Percentiles rank a stretch among this genome's conserved stretches.
Evolutionary conservation across 2,329 filamentous ascomycete genomes (phyloP).

Genomic region (Emydomyces testavorans): DNA sequence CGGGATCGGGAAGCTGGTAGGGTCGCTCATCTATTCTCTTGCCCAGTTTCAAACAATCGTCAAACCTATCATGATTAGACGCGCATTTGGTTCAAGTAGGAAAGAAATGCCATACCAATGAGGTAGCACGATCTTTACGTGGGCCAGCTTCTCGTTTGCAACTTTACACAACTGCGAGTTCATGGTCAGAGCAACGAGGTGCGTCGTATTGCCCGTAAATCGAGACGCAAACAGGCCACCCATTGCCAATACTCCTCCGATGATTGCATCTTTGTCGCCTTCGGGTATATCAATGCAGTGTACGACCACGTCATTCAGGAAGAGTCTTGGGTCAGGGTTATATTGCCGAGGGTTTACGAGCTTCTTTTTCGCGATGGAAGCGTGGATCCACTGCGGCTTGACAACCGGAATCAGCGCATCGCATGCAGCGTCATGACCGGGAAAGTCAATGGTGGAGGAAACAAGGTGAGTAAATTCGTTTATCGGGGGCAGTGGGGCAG

Average conservation of each 20-base stretch:
- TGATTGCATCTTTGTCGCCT: conserved; percentile 82
- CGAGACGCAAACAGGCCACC: conserved; percentile 68
- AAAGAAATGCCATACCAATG: conserved; percentile 56
- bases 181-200: conserved; percentile 71
- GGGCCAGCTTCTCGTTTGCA: conserved; percentile 38
- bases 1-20: conserved; percentile 74
- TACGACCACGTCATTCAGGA: conserved; percentile 74
- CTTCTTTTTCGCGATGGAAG: conserved; percentile 57
- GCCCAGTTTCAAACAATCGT: conserved; percentile 87
- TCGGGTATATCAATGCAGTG: conserved; percentile 74
- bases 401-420: conserved; percentile 75
- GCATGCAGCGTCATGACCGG: conserved; percentile 64
- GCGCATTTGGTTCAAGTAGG: background rate
- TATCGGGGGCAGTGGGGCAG: conserved; percentile 30
- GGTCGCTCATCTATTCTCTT: conserved; percentile 81
- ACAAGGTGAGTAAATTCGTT: conserved; percentile 52
- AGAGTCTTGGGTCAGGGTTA: conserved; percentile 80
- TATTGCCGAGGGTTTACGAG: conserved; percentile 69
- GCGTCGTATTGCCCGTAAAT: conserved; percentile 65
- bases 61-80: conserved; percentile 54
- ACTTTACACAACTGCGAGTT: conserved; percentile 58
- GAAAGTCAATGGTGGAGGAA: conserved; percentile 76
- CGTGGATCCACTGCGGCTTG: conserved; percentile 65
- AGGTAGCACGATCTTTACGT: conserved; percentile 74
- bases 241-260: conserved; percentile 77